Evolutionary conservation across 108 stramenopile species (phyloP), one percentile per base, ranked within the genome.

Genomic region (Cyclotella sp.): DNA sequence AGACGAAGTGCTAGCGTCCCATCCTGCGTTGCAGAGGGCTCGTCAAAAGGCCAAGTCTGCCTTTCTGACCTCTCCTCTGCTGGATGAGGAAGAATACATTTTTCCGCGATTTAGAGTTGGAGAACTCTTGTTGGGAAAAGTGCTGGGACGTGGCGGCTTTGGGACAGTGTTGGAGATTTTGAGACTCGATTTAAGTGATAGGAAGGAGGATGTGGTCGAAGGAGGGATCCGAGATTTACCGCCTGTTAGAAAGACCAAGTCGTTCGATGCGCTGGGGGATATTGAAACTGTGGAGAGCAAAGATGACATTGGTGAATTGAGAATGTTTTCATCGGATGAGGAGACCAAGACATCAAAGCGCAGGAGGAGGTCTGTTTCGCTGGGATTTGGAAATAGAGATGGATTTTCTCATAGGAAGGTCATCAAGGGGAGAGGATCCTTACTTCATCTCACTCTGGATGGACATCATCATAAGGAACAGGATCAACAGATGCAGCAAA

Each of bases 131-230:
- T 46, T 91, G 26, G 93, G 93, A 13, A 81, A 91, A 12, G 64
- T 90, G 24, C 76, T 93, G 30, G 93, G 93, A 18, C 61, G 54
- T 11, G 93, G 93, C 22, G 90, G 93, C 12, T 93, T 93, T 79
- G 91, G 89, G 44, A 88, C 89, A 39, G 93, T 93, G n/a, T 87
- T 80, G 61, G 93, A 93, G 71, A 75, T 93, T 69, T 61, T 77
- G 66, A 59, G 29, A 9, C 6, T 44, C 3, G 29, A 15, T 18
- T 44, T 14, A 27, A 44, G 52, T 3, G n/a, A 40, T 45, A 0
- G n/a, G 47, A 69, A 9, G 45, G 42, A 44, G 72, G 41, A 30
- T 40, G 14, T 27, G 30, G 0, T 43, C 24, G 24, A 19, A n/a
- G 53, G 49, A 5, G 46, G 41, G 27, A 52, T 22, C 21, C 1